Conservation (phyloP, 441 rosid genomes). For the Aleurites moluccanus region DNA sequence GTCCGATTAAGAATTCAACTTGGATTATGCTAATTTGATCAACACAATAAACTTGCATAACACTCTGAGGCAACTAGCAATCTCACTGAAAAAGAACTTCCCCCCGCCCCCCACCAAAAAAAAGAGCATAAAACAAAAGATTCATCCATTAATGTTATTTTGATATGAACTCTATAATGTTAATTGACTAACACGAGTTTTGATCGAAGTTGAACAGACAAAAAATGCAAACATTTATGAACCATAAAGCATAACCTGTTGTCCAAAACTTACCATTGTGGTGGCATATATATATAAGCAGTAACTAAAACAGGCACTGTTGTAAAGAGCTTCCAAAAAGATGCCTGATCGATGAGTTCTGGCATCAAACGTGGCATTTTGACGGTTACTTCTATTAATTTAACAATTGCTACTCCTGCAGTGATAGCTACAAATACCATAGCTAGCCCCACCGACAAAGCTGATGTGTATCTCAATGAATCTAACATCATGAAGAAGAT, state of each 20-base stretch:
- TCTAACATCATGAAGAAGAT: constrained; percentile 32
- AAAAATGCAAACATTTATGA: background rate
- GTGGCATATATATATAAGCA: constrained; percentile 69
- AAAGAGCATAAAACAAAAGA: background rate
- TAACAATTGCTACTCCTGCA: constrained; percentile 48
- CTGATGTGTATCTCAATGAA: constrained; percentile 66
- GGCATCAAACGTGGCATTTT: constrained; percentile 56
- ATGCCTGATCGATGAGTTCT: constrained; percentile 44
- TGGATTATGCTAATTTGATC: background rate
- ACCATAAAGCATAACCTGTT: background rate
- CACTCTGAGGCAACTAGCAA: background rate
- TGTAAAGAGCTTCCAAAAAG: constrained; percentile 69
- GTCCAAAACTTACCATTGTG: constrained; percentile 47
- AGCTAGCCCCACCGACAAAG: constrained; percentile 57
- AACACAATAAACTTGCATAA: background rate
- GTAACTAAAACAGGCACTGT: constrained; percentile 61
- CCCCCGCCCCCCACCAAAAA: background rate
- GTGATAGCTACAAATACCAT: constrained; percentile 57
- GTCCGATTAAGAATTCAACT: background rate
- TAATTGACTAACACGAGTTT: background rate
- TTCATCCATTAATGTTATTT: background rate
- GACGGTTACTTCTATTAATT: constrained; percentile 44
- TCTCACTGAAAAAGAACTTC: background rate
- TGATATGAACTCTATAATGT: background rate
- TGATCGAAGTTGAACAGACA: background rate